phyloP scores from a whole-genome alignment of 2,329 filamentous ascomycete genomes.

The Raffaelea deltoideospora region DNA sequence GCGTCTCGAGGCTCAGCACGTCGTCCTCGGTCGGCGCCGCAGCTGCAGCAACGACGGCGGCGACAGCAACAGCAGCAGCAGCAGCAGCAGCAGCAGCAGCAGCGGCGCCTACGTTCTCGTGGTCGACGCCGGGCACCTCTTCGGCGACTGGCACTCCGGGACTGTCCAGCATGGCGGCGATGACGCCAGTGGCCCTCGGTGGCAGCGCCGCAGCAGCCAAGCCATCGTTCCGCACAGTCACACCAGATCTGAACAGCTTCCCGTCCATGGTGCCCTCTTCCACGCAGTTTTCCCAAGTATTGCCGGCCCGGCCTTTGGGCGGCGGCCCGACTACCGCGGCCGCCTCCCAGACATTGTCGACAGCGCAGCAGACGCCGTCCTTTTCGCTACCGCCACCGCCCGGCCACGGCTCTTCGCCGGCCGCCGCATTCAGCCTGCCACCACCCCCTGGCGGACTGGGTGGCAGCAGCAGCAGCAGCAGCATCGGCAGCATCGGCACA shows the following conservation, averaged over 20 bases:
- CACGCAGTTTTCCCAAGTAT: conserved; percentile 48
- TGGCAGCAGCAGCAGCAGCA: conserved; percentile 8
- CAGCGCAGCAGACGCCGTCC: conserved; percentile 18
- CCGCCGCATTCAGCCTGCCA: conserved; percentile 30
- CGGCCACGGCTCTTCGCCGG: conserved; percentile 8
- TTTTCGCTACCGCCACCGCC: conserved; percentile 46
- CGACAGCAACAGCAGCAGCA: conserved; percentile 16
- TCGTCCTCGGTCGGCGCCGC: conserved; percentile 13
- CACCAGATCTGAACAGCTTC: conserved; percentile 41
- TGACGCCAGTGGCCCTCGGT: too few relatives aligned
- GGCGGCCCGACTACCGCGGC: conserved; percentile 2
- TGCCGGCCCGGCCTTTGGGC: conserved; percentile 26
- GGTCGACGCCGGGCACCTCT: not conserved
- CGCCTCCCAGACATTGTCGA: conserved; percentile 4
- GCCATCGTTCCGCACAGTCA: conserved; percentile 37
- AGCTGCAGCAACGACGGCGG: conserved; percentile 18
- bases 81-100: not conserved
- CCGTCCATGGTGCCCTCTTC: conserved; percentile 39
- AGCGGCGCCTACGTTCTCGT: not conserved
- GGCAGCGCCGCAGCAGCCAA: conserved; percentile 14
- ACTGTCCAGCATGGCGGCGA: too few relatives aligned
- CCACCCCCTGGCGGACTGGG: conserved; percentile 32
- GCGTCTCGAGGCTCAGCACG: conserved; percentile 8
- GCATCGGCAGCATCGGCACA: conserved; percentile 3
- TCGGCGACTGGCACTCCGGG: too few relatives aligned